Conservation (phyloP, 192 early-diverging fungal species). For the Geranomyces michiganensis region DNA sequence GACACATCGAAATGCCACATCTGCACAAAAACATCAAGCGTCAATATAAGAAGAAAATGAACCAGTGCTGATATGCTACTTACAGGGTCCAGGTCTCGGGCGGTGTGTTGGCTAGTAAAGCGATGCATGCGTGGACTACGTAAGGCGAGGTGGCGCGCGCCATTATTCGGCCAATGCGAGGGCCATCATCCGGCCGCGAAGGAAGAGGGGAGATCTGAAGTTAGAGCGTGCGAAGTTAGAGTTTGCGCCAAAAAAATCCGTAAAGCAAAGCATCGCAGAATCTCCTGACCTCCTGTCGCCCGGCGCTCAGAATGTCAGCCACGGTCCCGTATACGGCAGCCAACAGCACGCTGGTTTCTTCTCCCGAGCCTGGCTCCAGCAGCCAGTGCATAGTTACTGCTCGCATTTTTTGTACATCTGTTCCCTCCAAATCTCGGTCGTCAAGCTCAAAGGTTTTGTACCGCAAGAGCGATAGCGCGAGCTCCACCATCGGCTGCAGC, state of each 20-base stretch:
- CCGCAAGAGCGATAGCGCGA: background rate
- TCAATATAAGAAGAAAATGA: background rate
- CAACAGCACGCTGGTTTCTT: background rate
- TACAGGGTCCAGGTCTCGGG: background rate
- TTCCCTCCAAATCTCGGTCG: background rate
- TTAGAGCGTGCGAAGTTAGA: too few relatives aligned
- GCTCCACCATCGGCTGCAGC: background rate
- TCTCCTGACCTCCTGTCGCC: too few relatives aligned
- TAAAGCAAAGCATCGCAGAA: too few relatives aligned
- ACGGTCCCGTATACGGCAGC: background rate
- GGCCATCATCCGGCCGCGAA: background rate
- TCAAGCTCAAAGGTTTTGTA: background rate
- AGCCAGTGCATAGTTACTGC: background rate
- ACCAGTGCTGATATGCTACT: too few relatives aligned
- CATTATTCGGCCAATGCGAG: background rate
- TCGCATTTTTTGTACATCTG: background rate
- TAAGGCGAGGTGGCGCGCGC: background rate
- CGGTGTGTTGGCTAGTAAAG: background rate
- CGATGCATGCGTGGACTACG: constrained; percentile 4
- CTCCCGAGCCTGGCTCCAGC: background rate
- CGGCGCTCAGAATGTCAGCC: background rate
- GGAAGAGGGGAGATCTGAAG: too few relatives aligned
- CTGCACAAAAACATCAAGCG: background rate
- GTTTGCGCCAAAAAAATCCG: too few relatives aligned
- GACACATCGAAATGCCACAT: background rate